These are phyloP conservation scores for Dichomitus squalens DNA, from an alignment of 1,284 basidiomycete species.

Conservation along the genomic window DNA sequence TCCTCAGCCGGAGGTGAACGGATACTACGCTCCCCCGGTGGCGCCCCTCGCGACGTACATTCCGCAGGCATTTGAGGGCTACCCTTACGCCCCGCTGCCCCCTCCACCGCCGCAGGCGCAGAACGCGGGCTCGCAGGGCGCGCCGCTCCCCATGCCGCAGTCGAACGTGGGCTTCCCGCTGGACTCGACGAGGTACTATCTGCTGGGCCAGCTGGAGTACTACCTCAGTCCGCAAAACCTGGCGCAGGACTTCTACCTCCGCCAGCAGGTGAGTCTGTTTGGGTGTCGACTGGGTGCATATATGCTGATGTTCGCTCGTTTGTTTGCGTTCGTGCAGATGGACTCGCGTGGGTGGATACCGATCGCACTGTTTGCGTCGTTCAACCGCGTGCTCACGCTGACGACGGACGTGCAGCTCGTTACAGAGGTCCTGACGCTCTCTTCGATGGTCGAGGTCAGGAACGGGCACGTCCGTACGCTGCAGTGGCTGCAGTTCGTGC, in stretches of 20 bases:
- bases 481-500: slow-evolving; percentile 66
- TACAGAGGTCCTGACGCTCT: slow-evolving; percentile 70
- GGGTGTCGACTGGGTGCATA: neutral
- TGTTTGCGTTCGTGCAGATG: slow-evolving; percentile 61
- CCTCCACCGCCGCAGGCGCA: slow-evolving; percentile 22
- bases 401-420: slow-evolving; percentile 71
- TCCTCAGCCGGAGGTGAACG: slow-evolving; percentile 19
- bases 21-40: slow-evolving; percentile 22
- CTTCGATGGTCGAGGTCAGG: slow-evolving; percentile 75
- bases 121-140: slow-evolving; percentile 21
- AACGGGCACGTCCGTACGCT: slow-evolving; percentile 68
- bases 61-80: slow-evolving; percentile 17
- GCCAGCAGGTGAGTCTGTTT: slow-evolving; percentile 61
- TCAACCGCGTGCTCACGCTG: slow-evolving; percentile 79
- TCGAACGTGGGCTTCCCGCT: slow-evolving; percentile 60
- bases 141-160: slow-evolving; percentile 52
- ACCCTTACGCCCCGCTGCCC: slow-evolving; percentile 16
- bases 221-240: slow-evolving; percentile 89
- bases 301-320: slow-evolving; percentile 10
- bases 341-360: slow-evolving; percentile 88
- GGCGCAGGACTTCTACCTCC: slow-evolving; percentile 80
- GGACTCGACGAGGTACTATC: slow-evolving; percentile 64
- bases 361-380: slow-evolving; percentile 79
- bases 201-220: slow-evolving; percentile 86
- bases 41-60: slow-evolving; percentile 16